Evolutionary conservation across 2,329 filamentous ascomycete genomes (phyloP).

Genomic region (Diaporthe helianthi): DNA sequence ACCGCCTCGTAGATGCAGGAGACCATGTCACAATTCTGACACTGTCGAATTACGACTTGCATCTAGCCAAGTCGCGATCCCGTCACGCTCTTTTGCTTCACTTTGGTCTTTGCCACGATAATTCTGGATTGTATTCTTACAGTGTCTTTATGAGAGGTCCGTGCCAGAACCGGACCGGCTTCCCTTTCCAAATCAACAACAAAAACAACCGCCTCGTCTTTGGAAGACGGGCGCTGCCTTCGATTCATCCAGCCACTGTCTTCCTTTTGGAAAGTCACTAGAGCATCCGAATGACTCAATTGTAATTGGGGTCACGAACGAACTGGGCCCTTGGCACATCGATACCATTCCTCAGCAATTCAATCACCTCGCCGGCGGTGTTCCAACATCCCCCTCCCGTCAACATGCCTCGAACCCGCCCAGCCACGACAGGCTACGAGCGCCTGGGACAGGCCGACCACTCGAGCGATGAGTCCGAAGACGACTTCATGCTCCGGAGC

Average conservation of each 20-base stretch:
- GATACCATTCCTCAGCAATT: neutral
- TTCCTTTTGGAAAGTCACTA: constrained; percentile 2
- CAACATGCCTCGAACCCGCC: constrained; percentile 71
- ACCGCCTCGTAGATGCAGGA: constrained; percentile 2
- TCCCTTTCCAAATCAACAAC: constrained; percentile 21
- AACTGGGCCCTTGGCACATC: neutral
- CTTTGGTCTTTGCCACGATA: constrained; percentile 1
- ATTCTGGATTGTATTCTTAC: constrained; percentile 6
- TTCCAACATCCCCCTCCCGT: neutral
- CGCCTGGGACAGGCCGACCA: constrained; percentile 83
- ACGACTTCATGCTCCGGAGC: constrained; percentile 63
- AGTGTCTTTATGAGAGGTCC: neutral
- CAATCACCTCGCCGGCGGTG: neutral
- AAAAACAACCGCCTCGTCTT: constrained; percentile 4
- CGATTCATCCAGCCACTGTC: neutral
- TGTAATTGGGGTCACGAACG: neutral
- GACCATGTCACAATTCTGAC: neutral
- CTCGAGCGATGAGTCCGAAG: constrained; percentile 74
- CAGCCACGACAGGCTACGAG: constrained; percentile 82
- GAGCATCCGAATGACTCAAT: constrained; percentile 3
- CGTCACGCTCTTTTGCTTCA: constrained; percentile 26
- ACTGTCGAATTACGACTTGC: constrained; percentile 16
- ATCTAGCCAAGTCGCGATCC: neutral
- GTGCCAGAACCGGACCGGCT: neutral
- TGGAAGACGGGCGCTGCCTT: constrained; percentile 25